Conservation (phyloP, 225 moss, liverwort and hornwort genomes). For the Ulota crispa region DNA sequence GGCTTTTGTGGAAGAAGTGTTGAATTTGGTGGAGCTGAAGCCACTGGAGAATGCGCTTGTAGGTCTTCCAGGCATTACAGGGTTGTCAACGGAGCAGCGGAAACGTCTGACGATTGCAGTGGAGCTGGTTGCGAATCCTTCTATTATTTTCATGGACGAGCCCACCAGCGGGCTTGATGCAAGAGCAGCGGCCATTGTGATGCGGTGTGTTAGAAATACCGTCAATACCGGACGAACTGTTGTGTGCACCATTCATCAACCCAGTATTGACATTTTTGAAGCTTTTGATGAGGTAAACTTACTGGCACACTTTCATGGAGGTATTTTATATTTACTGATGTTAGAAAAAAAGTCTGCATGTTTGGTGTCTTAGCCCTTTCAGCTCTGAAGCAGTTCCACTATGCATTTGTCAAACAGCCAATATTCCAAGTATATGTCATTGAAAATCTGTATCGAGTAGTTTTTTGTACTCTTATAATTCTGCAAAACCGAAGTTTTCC, state of each 20-base stretch:
- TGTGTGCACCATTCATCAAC: conserved; percentile 68
- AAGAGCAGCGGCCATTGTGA: conserved; percentile 62
- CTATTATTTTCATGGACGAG: conserved; percentile 66
- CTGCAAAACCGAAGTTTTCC: background rate
- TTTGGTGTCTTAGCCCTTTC: background rate
- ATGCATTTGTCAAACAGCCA: background rate
- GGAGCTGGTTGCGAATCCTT: conserved; percentile 61
- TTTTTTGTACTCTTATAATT: background rate
- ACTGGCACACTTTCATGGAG: background rate
- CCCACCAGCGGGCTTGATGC: conserved; percentile 63
- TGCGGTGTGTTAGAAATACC: conserved; percentile 56
- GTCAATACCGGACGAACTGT: conserved; percentile 64
- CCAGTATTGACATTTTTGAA: conserved; percentile 66
- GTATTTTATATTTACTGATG: no score
- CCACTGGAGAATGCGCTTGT: conserved; percentile 49
- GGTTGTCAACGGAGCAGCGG: conserved; percentile 60
- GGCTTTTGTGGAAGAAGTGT: conserved; percentile 62
- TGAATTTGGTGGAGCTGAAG: conserved; percentile 57
- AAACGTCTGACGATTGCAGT: conserved; percentile 63
- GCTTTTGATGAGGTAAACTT: conserved; percentile 55
- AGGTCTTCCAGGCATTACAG: conserved; percentile 52
- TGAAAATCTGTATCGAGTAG: background rate
- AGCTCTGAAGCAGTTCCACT: background rate
- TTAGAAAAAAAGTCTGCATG: background rate
- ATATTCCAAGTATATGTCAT: background rate